Base-by-base conservation (phyloP, 163 green algal genomes). In the Scenedesmus sp. region DNA sequence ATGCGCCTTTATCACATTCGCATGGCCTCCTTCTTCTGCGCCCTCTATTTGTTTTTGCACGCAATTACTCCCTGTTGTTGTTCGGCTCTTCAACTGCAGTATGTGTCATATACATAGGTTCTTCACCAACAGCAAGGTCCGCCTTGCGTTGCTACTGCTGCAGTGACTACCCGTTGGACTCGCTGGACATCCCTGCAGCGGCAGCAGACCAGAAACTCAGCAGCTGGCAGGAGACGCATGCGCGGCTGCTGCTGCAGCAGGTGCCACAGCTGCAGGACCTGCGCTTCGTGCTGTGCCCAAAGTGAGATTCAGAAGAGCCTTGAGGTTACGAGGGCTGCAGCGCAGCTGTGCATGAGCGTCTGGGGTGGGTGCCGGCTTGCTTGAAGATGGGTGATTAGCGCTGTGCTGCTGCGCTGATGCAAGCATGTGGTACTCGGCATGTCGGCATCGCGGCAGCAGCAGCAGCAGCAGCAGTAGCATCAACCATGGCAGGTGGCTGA, bases 231-330 rank as follows among this genome's bases (percentile, higher is more conserved):
- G 91, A 92, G 54, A 89, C n/a, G 34, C 91, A 93, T 67, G 91
- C 91, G 57, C 79, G 81, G 13, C 54, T 92, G 62, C 23, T 93
- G 83, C 81, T 93, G 66, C 46, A 85, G 86, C 52, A 86, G 34
- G 86, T 89, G 79, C 91, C 77, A 4, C 77, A 92, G 62, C 86
- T 93, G 54, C 79, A 93, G 86, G 86, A 91, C 56, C 86, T 93
- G 79, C 86, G 91, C 34, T 93, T 92, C 74, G 91, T 88, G 66
- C 91, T 93, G 59, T 91, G 86, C 87, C 91, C 91, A 59, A 91
- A 85, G 87, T 91, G 46, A 74, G 84, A 15, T n/a, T 55, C 54
- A 57, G 23, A 0, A 20, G 52, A 34, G 3, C 13, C 66, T 34
- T 9, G n/a, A 34, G 10, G 16, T 16, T 76, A 76, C 2, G 6